Percentiles rank a stretch among this genome's conserved stretches.
Evolutionary conservation across 1,284 basidiomycete genomes (phyloP).

Genomic region (Laetiporus sulphureus): DNA sequence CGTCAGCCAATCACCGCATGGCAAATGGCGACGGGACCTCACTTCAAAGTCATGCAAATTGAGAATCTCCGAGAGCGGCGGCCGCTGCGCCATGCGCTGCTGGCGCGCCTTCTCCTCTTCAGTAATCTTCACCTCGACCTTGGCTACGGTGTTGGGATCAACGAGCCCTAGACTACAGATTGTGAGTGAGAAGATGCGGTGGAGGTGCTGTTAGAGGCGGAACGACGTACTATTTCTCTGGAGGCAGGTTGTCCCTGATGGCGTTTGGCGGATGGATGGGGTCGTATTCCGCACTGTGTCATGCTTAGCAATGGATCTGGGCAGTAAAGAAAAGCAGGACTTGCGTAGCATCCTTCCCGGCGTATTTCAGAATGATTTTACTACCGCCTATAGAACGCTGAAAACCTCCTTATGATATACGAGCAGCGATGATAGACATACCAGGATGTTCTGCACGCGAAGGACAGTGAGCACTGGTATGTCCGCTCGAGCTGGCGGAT

Average conservation of each 20-base stretch:
- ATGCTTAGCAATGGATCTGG: slow-evolving; percentile 4
- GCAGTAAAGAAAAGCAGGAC: slow-evolving; percentile 13
- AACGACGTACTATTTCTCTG: slow-evolving; percentile 61
- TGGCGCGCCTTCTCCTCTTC: slow-evolving; percentile 56
- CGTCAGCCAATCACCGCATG: neutral
- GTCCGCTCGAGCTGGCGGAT: neutral
- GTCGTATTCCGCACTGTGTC: slow-evolving; percentile 64
- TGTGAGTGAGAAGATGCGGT: slow-evolving; percentile 5
- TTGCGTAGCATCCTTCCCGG: slow-evolving; percentile 71
- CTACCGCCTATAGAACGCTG: slow-evolving; percentile 39
- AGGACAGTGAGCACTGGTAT: slow-evolving; percentile 1
- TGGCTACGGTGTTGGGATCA: slow-evolving; percentile 55
- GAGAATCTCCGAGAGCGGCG: slow-evolving; percentile 71
- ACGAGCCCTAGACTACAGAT: slow-evolving; percentile 58
- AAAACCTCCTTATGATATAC: neutral
- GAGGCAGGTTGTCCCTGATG: slow-evolving; percentile 76
- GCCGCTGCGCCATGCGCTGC: slow-evolving; percentile 47
- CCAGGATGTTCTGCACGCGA: slow-evolving; percentile 55
- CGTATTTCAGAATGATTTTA: slow-evolving; percentile 65
- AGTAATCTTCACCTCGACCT: slow-evolving; percentile 47
- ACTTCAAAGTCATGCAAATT: slow-evolving; percentile 92
- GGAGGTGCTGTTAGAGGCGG: neutral
- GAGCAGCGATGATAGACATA: slow-evolving; percentile 18
- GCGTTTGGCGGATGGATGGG: slow-evolving; percentile 87
- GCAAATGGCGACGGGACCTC: slow-evolving; percentile 6